phyloP scores from a whole-genome alignment of 805 yeast species.

The Lipomyces sp. region DNA sequence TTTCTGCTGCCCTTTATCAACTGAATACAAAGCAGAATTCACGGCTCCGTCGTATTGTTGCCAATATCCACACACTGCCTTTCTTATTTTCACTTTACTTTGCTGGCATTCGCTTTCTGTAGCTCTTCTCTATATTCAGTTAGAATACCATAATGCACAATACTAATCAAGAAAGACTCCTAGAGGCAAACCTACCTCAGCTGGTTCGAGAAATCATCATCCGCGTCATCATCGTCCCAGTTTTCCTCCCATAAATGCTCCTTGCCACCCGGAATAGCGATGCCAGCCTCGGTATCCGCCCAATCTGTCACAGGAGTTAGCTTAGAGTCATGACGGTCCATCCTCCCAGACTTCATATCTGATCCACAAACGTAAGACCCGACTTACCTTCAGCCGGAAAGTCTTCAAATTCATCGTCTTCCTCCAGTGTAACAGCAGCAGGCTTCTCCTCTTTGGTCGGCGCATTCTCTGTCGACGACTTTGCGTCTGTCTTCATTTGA shows the following conservation, averaged over 20 bases:
- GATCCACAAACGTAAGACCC: neutral
- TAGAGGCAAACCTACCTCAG: constrained; percentile 53
- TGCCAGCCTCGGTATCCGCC: constrained; percentile 62
- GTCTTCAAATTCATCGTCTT: constrained; percentile 97
- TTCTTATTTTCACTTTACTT: neutral
- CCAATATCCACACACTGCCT: no score
- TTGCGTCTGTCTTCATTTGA: constrained; percentile 6
- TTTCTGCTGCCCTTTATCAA: no score
- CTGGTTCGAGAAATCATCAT: constrained; percentile 81
- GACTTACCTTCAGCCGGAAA: constrained; percentile 76
- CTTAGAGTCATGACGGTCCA: neutral
- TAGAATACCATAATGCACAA: neutral
- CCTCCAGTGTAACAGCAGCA: constrained; percentile 71
- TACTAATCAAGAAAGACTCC: neutral
- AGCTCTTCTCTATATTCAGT: neutral
- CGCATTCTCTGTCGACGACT: neutral
- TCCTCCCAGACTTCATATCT: no score
- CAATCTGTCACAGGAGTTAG: constrained; percentile 54
- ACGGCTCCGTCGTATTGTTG: neutral
- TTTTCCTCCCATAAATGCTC: constrained; percentile 90
- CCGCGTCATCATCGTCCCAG: constrained; percentile 93
- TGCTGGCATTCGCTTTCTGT: neutral
- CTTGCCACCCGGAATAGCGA: constrained; percentile 50
- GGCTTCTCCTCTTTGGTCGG: constrained; percentile 24
- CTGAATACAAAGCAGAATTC: neutral